Base-by-base conservation (phyloP, 768 basidiomycete species). In the Tricholoma sp. region DNA sequence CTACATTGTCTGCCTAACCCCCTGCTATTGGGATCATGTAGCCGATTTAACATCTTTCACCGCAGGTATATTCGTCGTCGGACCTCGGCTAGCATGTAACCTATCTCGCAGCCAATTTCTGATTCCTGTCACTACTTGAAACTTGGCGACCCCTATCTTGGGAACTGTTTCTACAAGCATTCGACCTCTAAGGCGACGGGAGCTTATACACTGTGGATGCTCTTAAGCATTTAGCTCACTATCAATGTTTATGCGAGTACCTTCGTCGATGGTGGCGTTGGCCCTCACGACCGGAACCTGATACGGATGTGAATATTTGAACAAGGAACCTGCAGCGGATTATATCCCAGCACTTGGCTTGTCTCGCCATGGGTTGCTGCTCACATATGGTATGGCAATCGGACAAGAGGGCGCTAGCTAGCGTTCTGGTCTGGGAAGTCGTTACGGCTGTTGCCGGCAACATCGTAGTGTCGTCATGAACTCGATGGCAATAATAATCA, bases 181-280 rank as follows among this genome's bases (percentile, higher is more conserved):
- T 77, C 17, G 82, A 86, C 67, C 78, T 75, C 61, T 83, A 78
- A 59, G 75, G 75, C 17, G 84, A 87, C 58, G 84, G 83, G 6
- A 81, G 79, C 60, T 63, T 83, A 34, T 85, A 81, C 60, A 72
- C 85, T 58, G 63, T 85, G 56, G 79, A 85, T 60, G 76, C 82
- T 1, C 75, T 82, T 1, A 83, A 84, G 0, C 84, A 86, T 63
- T 63, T 82, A 31, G 66, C 69, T 0, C 83, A 86, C n/a, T 54
- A 59, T 84, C 55, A 82, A 80, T 57, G 57, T 79, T 34, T 74
- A 84, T 10, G 80, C 72, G 6, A 80, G 84, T 48, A 83, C 81
- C 3, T 82, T 80, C 15, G 54, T 75, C 1, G 73, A 77, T 17
- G 80, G 80, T 10, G 81, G 78, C 0, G 83, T 85, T 62, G 77